Percentiles rank a stretch among this genome's conserved stretches.
phyloP scores from a whole-genome alignment of 345 rosid genomes.

The Dipteronia sinensis region DNA sequence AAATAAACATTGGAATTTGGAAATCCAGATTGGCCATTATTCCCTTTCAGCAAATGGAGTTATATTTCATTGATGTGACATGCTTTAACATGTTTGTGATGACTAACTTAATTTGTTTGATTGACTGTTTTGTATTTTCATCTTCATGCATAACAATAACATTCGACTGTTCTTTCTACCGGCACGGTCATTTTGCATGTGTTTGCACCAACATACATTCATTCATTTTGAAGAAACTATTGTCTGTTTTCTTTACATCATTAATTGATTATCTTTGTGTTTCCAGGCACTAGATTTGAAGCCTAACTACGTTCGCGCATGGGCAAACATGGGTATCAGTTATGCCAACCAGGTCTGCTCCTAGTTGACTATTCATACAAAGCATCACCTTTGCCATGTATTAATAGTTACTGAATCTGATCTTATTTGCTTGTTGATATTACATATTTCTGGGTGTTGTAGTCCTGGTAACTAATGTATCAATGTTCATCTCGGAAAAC shows the following conservation, averaged over 20 bases:
- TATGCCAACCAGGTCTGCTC: conserved; percentile 91
- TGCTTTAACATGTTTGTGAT: not conserved
- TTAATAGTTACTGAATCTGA: not conserved
- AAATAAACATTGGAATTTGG: not conserved
- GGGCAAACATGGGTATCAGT: conserved; percentile 99
- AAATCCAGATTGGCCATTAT: not conserved
- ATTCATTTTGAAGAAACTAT: not conserved
- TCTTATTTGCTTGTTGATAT: not conserved
- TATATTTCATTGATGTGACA: not conserved
- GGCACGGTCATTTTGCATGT: not conserved
- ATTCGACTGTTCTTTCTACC: not conserved
- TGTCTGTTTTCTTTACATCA: not conserved
- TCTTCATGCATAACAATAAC: not conserved
- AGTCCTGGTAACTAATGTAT: not conserved
- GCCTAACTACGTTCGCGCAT: conserved; percentile 99
- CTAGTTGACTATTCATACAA: conserved; percentile 6
- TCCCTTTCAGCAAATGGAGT: not conserved
- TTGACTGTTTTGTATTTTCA: not conserved
- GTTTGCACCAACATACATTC: not conserved
- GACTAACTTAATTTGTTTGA: not conserved
- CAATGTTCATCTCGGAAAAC: not conserved
- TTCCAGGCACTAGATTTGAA: conserved; percentile 95
- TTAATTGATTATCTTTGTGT: conserved; percentile 9
- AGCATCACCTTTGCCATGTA: not conserved
- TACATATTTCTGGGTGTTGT: not conserved